Evolutionary conservation across 1,284 basidiomycete species (phyloP), one percentile per base, ranked within the genome.

Genomic region (Trichosporon sp.): DNA sequence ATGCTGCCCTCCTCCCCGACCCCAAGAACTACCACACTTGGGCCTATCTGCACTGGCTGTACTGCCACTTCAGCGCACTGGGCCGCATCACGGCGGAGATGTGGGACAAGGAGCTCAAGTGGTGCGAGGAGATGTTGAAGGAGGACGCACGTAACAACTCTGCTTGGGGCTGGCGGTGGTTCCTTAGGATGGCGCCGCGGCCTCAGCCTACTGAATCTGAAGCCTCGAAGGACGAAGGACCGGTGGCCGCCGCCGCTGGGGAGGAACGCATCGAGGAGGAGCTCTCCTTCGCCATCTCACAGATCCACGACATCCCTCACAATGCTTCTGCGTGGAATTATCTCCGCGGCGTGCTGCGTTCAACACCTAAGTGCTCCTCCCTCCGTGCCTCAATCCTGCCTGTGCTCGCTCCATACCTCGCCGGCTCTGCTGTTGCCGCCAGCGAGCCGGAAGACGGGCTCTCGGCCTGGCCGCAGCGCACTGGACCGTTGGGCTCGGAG

Each of bases 21-120:
- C 81, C 86, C 57, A 97, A 97, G 84, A 97, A 96, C 81, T 96
- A 96, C 77, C 93, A 96, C 79, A 95, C 93, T 0, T 96, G 93
- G 93, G 89, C 90, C 4, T 94, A 95, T 79, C 85, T 93, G 7
- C 92, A 96, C 78, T 95, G 91, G 90, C 79, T 92, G 11, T 86
- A 94, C 58, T 87, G 88, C n/a, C 86, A 89, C 75, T 92, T 92
- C 79, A 78, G 73, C 19, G 71, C 72, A n/a, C 73, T 79, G 0
- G 71, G 70, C 54, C 71, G 70, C 33, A 71, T 80, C 31, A 60
- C 73, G 2, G 85, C 87, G 69, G 83, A 86, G 57, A 84, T 86
- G 40, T 97, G 95, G 94, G 80, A 75, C 0, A 85, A 83, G 13
- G 95, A 98, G 80, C 81, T 89, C 19, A 83, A 83, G 27, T 96